Evolutionary conservation across 164 flowering plant genomes (phyloP), one percentile per base, ranked within the genome.

Genomic region (Santalum album): DNA sequence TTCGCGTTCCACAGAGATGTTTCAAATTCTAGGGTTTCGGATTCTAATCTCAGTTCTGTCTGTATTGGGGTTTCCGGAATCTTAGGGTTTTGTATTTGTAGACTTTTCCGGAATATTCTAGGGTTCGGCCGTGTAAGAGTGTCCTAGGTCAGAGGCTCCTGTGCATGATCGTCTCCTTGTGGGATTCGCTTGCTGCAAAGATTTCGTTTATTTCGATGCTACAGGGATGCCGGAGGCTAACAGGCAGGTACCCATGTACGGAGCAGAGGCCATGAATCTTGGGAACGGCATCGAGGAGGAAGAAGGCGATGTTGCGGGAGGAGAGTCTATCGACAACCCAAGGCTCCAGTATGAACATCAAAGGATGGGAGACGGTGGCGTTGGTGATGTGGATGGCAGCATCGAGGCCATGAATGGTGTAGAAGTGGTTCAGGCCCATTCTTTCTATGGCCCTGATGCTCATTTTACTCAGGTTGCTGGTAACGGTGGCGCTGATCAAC

Each of bases 401-500:
- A 38, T 38, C 16, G 42, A 38, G 42, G 42, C 42, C 3, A 11
- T 38, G 42, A 38, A 38, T 14, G 42, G 42, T 10, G 42, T 38
- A 3, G 42, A 38, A 38, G 42, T 38, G 16, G 17, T 38, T 38
- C 42, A 38, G 16, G 15, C 42, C 42, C 42, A 38, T 38, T 38
- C 42, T 15, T 38, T 38, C 17, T 12, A 15, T 3, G 42, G 42
- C 7, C 17, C 42, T 15, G 42, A 38, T 38, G 17, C 14, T 38
- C 15, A 38, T 11, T 38, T 38, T 15, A 11, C 42, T 14, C 42
- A 11, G 14, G 16, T 15, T 14, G 42, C 42, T 15, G 17, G 15
- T 16, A 55, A 60, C 12, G 66, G 62, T 35, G 61, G 55, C 21
- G 19, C 63, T 6, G 74, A 75, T 51, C 76, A 75, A 57, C 75